Base-by-base conservation (phyloP, 2,329 filamentous ascomycete species). In the Mollisiaceae sp. region DNA sequence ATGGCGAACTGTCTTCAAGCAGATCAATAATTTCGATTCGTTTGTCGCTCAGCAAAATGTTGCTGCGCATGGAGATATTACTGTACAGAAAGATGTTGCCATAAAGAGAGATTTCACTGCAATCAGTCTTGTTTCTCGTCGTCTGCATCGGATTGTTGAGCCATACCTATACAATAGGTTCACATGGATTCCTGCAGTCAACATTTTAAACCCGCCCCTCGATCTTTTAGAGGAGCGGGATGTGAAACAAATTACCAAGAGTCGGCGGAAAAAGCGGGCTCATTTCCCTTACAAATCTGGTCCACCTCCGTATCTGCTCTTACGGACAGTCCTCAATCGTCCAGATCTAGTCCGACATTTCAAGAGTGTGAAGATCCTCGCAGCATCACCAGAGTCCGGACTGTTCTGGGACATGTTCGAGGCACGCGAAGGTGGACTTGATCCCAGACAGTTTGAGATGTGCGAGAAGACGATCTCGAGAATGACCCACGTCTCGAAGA, bases 221-320 rank as follows among this genome's bases (percentile, higher is more conserved):
- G 14, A 18, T 12, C 24, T 54, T 24, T 18, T 35, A 14, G 18
- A 27, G 3, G 50, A 14, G 24, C 50, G 11, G 1, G 12, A 54
- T 35, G 8, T 54, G 50, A 27, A 35, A n/a, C 11, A 32, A 18
- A 14, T 54, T 24, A 12, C 27, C 2, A 54, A 27, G 50, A 18
- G 15, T n/a, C 11, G 24, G 8, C 22, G 50, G 27, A 35, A 54
- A 11, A 54, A 54, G 12, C 14, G 50, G 22, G 5, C 22, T 8
- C 12, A 27, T 12, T 35, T 32, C 11, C 50, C 50, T 18, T 54
- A 24, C 22, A 54, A 18, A 24, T 27, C 9, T 18, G 32, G 57
- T 14, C 63, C 66, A 52, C 39, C 60, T n/a, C 66, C 66, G 1
- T 67, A 61, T 59, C 52, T 65, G 12, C 54, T 67, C 32, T 56